Evolutionary conservation across 805 yeast genomes (phyloP).

Genomic region (Barnettozyma pratensis): DNA sequence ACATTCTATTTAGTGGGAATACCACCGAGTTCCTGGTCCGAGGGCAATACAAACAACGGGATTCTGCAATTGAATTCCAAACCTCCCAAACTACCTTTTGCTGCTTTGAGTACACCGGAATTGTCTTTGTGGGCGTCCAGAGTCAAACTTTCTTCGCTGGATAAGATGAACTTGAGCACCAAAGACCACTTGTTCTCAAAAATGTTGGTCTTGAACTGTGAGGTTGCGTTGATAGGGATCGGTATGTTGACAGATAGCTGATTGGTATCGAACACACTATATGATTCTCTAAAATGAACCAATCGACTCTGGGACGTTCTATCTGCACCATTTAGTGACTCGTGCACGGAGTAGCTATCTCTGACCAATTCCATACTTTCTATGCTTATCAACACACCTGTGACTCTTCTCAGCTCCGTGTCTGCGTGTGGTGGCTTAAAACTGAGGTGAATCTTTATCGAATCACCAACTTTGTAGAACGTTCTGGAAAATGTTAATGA

Average conservation of each 20-base stretch:
- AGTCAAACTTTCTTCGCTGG: slow-evolving; percentile 13
- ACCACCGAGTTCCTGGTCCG: slow-evolving; percentile 44
- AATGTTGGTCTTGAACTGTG: slow-evolving; percentile 36
- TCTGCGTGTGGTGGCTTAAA: slow-evolving; percentile 16
- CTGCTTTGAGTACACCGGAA: slow-evolving; percentile 30
- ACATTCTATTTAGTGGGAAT: slow-evolving; percentile 23
- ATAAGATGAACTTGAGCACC: slow-evolving; percentile 31
- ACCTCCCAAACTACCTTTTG: slow-evolving; percentile 32
- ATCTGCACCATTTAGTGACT: neutral
- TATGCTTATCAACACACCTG: slow-evolving; percentile 31
- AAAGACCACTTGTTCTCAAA: slow-evolving; percentile 36
- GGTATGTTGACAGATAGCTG: slow-evolving; percentile 27
- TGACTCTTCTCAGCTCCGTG: slow-evolving; percentile 27
- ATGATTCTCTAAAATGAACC: slow-evolving; percentile 27
- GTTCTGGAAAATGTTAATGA: slow-evolving; percentile 34
- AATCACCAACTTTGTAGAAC: slow-evolving; percentile 39
- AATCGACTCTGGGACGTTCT: slow-evolving; percentile 2
- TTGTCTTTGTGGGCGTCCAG: slow-evolving; percentile 28
- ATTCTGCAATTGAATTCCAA: slow-evolving; percentile 38
- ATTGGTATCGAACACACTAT: slow-evolving; percentile 25
- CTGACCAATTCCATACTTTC: slow-evolving; percentile 33
- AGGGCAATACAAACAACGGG: slow-evolving; percentile 41
- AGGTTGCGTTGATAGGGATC: slow-evolving; percentile 31
- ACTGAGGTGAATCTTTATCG: slow-evolving; percentile 35
- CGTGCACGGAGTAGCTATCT: slow-evolving; percentile 24